Evolutionary conservation across 2,329 filamentous ascomycete genomes (phyloP), one percentile per base, ranked within the genome.

Genomic region (Paecilomyces dactylethromorphus): DNA sequence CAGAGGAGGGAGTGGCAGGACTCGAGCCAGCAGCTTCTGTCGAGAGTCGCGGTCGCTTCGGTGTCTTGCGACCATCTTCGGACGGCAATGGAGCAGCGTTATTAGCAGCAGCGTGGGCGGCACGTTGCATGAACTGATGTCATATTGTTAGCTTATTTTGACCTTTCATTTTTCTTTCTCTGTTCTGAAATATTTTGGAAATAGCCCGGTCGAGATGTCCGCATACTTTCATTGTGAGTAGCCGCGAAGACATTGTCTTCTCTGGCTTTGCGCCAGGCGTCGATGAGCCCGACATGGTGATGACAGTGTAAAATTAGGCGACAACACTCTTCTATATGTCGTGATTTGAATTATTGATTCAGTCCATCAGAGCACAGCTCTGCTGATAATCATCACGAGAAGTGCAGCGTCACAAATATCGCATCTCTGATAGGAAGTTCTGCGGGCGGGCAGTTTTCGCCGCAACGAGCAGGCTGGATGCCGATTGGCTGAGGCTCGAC

Each of bases 61-160:
- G 65, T 1, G 66, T 68, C 1, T 69, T 71, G 1, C 66, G 59
- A 21, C 65, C 59, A 24, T 85, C 81, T 74, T 54, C 80, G 75
- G 10, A 86, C 11, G 63, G 55, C 76, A 59, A 74, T 45, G 39
- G 81, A 68, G 71, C 79, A 69, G 63, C 82, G 72, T 60, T 78
- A 57, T 69, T 60, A 68, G 76, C 33, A 62, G 75, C 71, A 4
- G 76, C 78, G 24, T 45, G 39, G 39, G 87, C 84, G 55, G 87
- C 86, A 68, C 92, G 85, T 80, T 96, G 92, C 92, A 97, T 97
- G 72, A 97, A 97, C 79, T 86, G 66, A 33, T 55, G 26, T 22
- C 24, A 53, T 22, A 52, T 56, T 32, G 55, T 35, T 35, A 51
- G 26, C 24, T 22, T 53, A 10, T 22, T 6, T 21, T 49, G 12